A percentile compares a stretch with the other conserved stretches of the same genome.
phyloP scores from a whole-genome alignment of 805 yeast genomes.

The Sungouiella blattae region DNA sequence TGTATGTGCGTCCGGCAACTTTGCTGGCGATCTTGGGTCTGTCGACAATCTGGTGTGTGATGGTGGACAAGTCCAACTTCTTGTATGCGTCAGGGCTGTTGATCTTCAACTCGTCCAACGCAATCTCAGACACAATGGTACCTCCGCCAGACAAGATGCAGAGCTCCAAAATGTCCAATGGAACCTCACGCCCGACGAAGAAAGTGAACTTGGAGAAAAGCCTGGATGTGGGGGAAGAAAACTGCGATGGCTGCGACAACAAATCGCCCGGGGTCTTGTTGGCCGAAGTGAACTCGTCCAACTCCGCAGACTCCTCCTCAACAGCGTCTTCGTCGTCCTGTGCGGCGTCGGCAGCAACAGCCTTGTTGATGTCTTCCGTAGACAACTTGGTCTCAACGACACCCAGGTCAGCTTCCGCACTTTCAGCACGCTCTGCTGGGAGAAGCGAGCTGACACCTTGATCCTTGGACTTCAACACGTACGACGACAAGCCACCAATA shows the following conservation, averaged over 20 bases:
- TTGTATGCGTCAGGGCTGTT: constrained; percentile 42
- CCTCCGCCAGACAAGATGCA: constrained; percentile 87
- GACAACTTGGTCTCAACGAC: constrained; percentile 37
- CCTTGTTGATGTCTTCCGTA: constrained; percentile 41
- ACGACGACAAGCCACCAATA: constrained; percentile 85
- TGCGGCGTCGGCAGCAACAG: constrained; percentile 46
- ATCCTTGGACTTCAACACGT: constrained; percentile 60
- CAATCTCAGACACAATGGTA: constrained; percentile 76
- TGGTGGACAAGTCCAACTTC: constrained; percentile 56
- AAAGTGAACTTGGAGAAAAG: constrained; percentile 75
- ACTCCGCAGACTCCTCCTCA: constrained; percentile 21
- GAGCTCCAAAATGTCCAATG: constrained; percentile 87
- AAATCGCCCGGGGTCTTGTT: constrained; percentile 66
- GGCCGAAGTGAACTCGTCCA: constrained; percentile 70
- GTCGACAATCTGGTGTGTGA: constrained; percentile 94
- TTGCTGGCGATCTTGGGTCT: constrained; percentile 77
- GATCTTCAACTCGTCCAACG: constrained; percentile 68
- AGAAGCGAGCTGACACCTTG: constrained; percentile 33
- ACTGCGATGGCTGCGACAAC: constrained; percentile 61
- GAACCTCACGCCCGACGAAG: constrained; percentile 92
- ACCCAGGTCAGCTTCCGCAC: constrained; percentile 13
- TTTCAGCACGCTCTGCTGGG: constrained; percentile 24
- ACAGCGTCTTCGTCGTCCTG: constrained; percentile 31
- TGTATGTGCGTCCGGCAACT: constrained; percentile 87
- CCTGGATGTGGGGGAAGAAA: constrained; percentile 55